Evolutionary conservation across 306 rosid genomes (phyloP), one percentile per base, ranked within the genome.

Genomic region (Ammopiptanthus mongolicus): DNA sequence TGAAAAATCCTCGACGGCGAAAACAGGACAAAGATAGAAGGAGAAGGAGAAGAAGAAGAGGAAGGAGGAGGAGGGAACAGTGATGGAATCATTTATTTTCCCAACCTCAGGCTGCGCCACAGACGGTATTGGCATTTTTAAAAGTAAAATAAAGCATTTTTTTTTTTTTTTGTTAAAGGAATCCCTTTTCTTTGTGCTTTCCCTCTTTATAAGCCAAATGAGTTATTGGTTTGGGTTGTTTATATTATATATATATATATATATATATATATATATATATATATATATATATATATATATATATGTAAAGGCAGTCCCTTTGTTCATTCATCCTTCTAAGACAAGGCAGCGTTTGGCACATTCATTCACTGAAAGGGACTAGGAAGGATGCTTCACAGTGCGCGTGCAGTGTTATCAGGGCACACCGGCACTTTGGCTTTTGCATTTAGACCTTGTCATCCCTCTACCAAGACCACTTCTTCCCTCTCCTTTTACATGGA

Each of bases 401-500:
- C 52, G 2, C 77, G 56, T 60, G 6, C 67, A 0, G 86, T 70
- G 81, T 63, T 62, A 4, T 69, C 81, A 5, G 61, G 77, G 36
- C 65, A 81, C 77, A 65, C 57, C 41, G 5, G 17, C 56, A 2
- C 17, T 71, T 68, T 75, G 25, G 52, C 65, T 41, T 71, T 82
- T 55, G 41, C 78, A 42, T 77, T 71, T 42, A 77, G n/a, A 56
- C 82, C 74, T 41, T 31, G n/a, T 48, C 60, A 9, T 46, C 56
- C 72, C 33, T 52, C 66, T 14, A 25, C 8, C 12, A 64, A 69
- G 10, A 37, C 46, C 48, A 28, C 69, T 7, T 48, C 82, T 28
- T 79, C 82, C 9, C 6, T 72, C 8, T 8, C 37, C 31, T 81
- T 84, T 33, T 23, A 15, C 81, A 73, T 50, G 83, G 75, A 68